Percentiles rank a stretch among this genome's conserved stretches.
phyloP scores from a whole-genome alignment of 257 asterid genomes.

The Thymus mandschuricus region DNA sequence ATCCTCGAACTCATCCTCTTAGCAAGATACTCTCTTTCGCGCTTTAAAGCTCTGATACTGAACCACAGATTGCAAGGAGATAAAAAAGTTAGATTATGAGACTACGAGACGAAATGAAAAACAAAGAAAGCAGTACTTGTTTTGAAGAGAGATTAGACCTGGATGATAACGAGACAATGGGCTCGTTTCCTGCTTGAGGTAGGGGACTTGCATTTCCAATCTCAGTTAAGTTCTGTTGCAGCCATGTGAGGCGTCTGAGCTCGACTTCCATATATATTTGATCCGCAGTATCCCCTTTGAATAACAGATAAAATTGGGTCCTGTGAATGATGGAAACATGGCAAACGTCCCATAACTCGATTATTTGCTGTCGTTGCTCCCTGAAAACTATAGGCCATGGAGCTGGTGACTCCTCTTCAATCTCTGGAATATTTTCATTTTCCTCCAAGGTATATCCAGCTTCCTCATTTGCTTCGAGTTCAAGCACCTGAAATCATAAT shows the following conservation, averaged over 20 bases:
- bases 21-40: slow-evolving; percentile 89
- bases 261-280: slow-evolving; percentile 94
- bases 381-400: slow-evolving; percentile 67
- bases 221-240: slow-evolving; percentile 80
- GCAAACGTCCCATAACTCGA: slow-evolving; percentile 92
- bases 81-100: slow-evolving; percentile 1
- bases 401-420: slow-evolving; percentile 76
- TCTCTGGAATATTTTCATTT: slow-evolving; percentile 48
- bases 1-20: slow-evolving; percentile 73
- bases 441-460: slow-evolving; percentile 82
- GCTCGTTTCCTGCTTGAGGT: slow-evolving; percentile 63
- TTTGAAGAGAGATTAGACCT: slow-evolving; percentile 47
- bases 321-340: slow-evolving; percentile 86
- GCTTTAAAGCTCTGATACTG: slow-evolving; percentile 77
- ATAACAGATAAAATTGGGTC: slow-evolving; percentile 83
- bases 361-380: slow-evolving; percentile 84
- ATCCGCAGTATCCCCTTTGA: slow-evolving; percentile 88
- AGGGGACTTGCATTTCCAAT: slow-evolving; percentile 85
- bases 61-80: slow-evolving; percentile 1
- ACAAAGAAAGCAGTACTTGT: background rate
- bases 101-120: background rate
- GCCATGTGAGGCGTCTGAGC: slow-evolving; percentile 88
- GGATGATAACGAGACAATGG: slow-evolving; percentile 73
- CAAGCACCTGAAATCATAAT: slow-evolving; percentile 67
- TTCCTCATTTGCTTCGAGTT: slow-evolving; percentile 92